phyloP scores from a whole-genome alignment of 2,329 filamentous ascomycete genomes.

The Aschersonia sp. region DNA sequence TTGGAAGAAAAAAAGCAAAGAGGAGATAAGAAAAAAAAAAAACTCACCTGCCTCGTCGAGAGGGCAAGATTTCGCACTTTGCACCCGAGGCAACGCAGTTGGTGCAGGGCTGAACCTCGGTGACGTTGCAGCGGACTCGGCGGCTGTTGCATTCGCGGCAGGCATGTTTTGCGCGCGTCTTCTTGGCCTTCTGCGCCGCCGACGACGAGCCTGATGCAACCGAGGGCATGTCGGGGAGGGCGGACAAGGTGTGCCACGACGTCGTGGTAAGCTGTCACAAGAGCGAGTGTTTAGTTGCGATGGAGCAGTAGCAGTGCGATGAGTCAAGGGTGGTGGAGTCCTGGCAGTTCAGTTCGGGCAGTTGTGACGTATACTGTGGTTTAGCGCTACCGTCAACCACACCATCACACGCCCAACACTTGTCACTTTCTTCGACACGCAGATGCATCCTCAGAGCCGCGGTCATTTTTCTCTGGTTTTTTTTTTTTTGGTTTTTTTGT shows the following conservation, averaged over 20 bases:
- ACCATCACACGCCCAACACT: too few relatives aligned
- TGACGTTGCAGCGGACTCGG: constrained; percentile 20
- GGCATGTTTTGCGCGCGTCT: constrained; percentile 19
- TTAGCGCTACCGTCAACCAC: too few relatives aligned
- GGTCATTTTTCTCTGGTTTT: not conserved
- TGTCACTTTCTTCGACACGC: too few relatives aligned
- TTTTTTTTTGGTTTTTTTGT: not conserved
- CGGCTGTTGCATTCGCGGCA: constrained; percentile 19
- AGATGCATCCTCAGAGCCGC: too few relatives aligned
- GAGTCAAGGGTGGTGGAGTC: too few relatives aligned
- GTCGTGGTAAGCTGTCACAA: too few relatives aligned
- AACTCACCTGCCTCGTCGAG: constrained; percentile 17
- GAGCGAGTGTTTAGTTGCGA: too few relatives aligned
- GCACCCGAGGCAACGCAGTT: constrained; percentile 14
- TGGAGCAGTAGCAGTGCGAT: too few relatives aligned
- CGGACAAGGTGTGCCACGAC: too few relatives aligned
- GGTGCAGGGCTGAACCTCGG: constrained; percentile 16
- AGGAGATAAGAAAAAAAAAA: not conserved
- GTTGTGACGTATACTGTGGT: too few relatives aligned
- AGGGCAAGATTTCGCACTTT: constrained; percentile 17
- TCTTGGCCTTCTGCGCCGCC: constrained; percentile 13
- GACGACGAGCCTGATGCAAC: not conserved
- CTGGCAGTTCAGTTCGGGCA: too few relatives aligned
- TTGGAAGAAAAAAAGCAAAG: not conserved
- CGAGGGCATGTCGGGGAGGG: too few relatives aligned